Conservation (phyloP, 495 filamentous ascomycete genomes). For the Lophium mytilinum region DNA sequence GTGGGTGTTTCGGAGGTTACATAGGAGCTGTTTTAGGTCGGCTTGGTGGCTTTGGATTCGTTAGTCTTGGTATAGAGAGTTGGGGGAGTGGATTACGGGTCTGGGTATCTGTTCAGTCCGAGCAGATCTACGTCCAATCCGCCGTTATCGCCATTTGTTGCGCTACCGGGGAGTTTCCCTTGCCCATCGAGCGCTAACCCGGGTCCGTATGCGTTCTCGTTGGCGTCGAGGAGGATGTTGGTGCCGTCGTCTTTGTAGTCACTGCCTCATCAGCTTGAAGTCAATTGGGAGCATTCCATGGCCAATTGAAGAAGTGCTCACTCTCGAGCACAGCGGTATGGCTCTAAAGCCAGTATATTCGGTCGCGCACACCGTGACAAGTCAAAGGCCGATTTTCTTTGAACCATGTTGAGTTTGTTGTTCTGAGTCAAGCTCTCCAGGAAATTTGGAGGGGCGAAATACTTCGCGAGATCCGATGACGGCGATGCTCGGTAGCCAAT, state of each 20-base stretch:
- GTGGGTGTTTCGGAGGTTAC: conserved; percentile 80
- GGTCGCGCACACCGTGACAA: conserved; percentile 32
- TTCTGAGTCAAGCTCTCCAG: neutral
- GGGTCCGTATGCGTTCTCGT: conserved; percentile 94
- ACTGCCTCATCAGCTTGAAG: conserved; percentile 44
- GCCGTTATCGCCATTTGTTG: conserved; percentile 30
- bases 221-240: conserved; percentile 93
- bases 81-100: conserved; percentile 54
- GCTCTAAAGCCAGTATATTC: conserved; percentile 36
- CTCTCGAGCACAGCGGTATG: conserved; percentile 38
- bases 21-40: conserved; percentile 78
- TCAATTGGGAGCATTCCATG: neutral
- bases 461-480: too few species aligned
- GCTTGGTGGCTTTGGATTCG: conserved; percentile 57
- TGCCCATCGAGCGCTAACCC: conserved; percentile 45
- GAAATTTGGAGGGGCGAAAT: neutral
- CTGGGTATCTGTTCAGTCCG: conserved; percentile 87
- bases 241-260: conserved; percentile 99
- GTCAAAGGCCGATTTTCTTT: conserved; percentile 15
- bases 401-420: conserved; percentile 4
- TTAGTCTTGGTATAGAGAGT: neutral
- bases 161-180: conserved; percentile 34
- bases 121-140: conserved; percentile 55
- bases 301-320: conserved; percentile 14
- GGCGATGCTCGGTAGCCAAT: too few species aligned